A percentile compares a stretch with the other conserved stretches of the same genome.
Conservation (phyloP, 1,284 basidiomycete species). For the Tilletia walkeri region DNA sequence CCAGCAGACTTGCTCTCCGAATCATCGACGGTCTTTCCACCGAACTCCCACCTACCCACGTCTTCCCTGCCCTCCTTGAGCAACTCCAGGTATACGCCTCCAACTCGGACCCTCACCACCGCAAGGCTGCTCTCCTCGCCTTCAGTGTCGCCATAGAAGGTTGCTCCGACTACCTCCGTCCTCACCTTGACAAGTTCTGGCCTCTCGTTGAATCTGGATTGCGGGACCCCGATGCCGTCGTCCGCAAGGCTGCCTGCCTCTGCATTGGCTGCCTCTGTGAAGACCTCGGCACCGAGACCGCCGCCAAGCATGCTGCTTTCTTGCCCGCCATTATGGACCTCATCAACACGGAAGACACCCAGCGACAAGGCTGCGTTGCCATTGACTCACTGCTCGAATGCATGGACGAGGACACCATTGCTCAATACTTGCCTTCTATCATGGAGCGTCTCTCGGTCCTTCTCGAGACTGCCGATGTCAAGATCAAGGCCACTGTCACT, state of each 20-base stretch:
- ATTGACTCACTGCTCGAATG: constrained; percentile 96
- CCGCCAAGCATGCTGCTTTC: constrained; percentile 76
- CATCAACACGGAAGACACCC: constrained; percentile 82
- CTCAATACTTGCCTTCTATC: constrained; percentile 86
- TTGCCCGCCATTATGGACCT: constrained; percentile 70
- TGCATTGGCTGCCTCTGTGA: constrained; percentile 96
- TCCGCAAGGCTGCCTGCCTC: constrained; percentile 91
- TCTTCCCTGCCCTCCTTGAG: constrained; percentile 85
- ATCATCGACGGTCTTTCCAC: constrained; percentile 92
- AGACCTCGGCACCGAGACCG: constrained; percentile 93
- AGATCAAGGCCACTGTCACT: constrained; percentile 91
- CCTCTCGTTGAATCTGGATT: constrained; percentile 89
- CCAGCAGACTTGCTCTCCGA: constrained; percentile 87
- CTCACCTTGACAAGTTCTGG: constrained; percentile 89
- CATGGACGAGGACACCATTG: constrained; percentile 75
- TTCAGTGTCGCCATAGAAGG: constrained; percentile 96
- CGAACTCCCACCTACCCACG: constrained; percentile 87
- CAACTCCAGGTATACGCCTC: constrained; percentile 57
- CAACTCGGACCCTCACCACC: constrained; percentile 61
- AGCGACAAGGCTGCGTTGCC: constrained; percentile 88
- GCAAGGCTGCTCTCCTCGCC: constrained; percentile 92
- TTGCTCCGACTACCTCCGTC: constrained; percentile 96
- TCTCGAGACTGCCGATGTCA: constrained; percentile 78
- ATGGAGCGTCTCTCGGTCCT: constrained; percentile 92
- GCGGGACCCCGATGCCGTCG: constrained; percentile 75